These are phyloP conservation scores for Ambrosia artemisiifolia DNA, from an alignment of 129 eudicot species.

Conservation along the genomic window DNA sequence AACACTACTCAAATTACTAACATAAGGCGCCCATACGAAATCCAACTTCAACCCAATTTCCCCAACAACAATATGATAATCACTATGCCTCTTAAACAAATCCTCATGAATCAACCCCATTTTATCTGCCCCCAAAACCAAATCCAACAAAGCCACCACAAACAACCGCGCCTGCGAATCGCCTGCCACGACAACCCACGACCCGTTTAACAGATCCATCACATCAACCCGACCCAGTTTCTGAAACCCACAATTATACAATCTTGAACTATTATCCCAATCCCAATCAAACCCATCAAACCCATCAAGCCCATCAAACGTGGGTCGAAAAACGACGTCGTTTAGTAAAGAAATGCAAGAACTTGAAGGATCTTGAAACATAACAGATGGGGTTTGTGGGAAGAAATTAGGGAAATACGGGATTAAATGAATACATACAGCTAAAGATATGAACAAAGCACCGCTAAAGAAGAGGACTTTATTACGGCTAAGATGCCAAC, in stretches of 20 bases:
- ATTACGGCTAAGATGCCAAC: conserved; percentile 95
- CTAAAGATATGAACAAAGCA: conserved; percentile 82
- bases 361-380: conserved; percentile 34
- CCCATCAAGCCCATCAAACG: conserved; percentile 18
- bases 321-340: conserved; percentile 26
- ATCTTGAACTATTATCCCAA: conserved; percentile 10
- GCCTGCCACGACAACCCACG: conserved; percentile 95
- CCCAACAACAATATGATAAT: conserved; percentile 63
- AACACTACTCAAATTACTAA: conserved; percentile 53
- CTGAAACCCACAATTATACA: conserved; percentile 63
- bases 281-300: conserved; percentile 75
- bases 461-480: conserved; percentile 91
- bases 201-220: conserved; percentile 81
- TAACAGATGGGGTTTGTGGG: conserved; percentile 17
- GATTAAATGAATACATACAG: conserved; percentile 79
- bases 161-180: conserved; percentile 87
- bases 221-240: conserved; percentile 61
- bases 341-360: conserved; percentile 61
- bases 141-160: conserved; percentile 63
- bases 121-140: conserved; percentile 54
- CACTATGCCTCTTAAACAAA: conserved; percentile 91
- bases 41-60: conserved; percentile 80
- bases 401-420: conserved; percentile 72
- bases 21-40: conserved; percentile 90
- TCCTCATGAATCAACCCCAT: conserved; percentile 58